Percentiles rank a stretch among this genome's conserved stretches.
phyloP scores from a whole-genome alignment of 345 rosid genomes.

The Camelina neglecta region DNA sequence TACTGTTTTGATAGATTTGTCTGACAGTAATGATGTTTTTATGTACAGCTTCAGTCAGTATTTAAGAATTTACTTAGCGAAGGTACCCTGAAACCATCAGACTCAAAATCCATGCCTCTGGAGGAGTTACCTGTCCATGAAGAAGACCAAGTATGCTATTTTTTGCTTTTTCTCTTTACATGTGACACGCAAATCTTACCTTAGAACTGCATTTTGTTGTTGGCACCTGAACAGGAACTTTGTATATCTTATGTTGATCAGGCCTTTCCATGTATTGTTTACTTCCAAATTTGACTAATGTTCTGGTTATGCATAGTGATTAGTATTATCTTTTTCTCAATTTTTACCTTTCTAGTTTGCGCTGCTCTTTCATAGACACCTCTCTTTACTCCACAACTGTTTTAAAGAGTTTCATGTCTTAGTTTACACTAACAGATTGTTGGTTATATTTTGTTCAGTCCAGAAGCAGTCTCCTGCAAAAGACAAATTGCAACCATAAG shows the following conservation, averaged over 20 bases:
- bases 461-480: conserved; percentile 50
- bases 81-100: conserved; percentile 40
- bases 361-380: conserved; percentile 11
- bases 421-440: conserved; percentile 18
- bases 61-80: conserved; percentile 47
- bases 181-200: background rate
- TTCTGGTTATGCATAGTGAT: conserved; percentile 17
- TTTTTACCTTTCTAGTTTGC: conserved; percentile 5
- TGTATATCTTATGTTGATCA: conserved; percentile 10
- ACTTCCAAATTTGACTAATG: conserved; percentile 9
- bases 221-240: conserved; percentile 15
- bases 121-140: conserved; percentile 49
- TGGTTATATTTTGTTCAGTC: conserved; percentile 48
- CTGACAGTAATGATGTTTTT: conserved; percentile 22
- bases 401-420: background rate
- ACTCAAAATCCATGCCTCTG: conserved; percentile 47
- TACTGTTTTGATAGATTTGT: conserved; percentile 15
- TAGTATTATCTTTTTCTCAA: background rate
- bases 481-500: conserved; percentile 53
- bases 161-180: background rate
- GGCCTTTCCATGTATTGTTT: conserved; percentile 12
- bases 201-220: background rate
- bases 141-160: conserved; percentile 52
- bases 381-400: conserved; percentile 23
- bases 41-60: conserved; percentile 56